Percentiles rank a stretch among this genome's conserved stretches.
Conservation (phyloP, 345 rosid genomes). For the Corchorus capsularis region DNA sequence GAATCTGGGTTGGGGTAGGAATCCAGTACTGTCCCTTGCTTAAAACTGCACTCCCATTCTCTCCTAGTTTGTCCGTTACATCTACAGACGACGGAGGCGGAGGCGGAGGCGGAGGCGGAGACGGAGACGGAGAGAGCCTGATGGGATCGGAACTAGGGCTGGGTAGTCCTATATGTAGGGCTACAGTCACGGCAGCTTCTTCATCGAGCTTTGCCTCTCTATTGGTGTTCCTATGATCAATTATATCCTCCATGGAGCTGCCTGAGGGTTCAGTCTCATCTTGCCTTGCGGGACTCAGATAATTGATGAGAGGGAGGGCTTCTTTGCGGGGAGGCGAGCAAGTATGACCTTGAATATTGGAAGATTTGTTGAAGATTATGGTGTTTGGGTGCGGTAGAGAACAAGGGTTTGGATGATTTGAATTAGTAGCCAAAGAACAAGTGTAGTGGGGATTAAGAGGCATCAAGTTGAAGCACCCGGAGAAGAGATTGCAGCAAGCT, state of each 20-base stretch:
- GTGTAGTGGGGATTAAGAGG: conserved; percentile 31
- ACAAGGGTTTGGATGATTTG: conserved; percentile 11
- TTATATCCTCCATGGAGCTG: conserved; percentile 28
- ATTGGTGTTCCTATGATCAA: background rate
- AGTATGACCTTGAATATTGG: conserved; percentile 1
- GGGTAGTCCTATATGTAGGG: conserved; percentile 51
- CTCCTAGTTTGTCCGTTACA: conserved; percentile 6
- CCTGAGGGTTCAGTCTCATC: conserved; percentile 30
- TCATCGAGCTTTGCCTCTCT: conserved; percentile 14
- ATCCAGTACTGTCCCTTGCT: conserved; percentile 58
- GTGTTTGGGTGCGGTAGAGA: background rate
- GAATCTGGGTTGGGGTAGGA: conserved; percentile 65
- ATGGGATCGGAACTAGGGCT: conserved; percentile 29
- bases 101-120: conserved; percentile 9
- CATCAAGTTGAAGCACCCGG: conserved; percentile 40
- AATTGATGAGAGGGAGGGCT: conserved; percentile 48
- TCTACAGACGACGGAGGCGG: conserved; percentile 21
- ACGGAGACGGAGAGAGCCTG: conserved; percentile 23
- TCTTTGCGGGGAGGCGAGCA: conserved; percentile 23
- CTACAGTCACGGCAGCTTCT: conserved; percentile 32
- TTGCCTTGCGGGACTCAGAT: conserved; percentile 34
- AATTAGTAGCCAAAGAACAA: conserved; percentile 13
- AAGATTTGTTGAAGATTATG: conserved; percentile 10
- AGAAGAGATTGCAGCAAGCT: conserved; percentile 34
- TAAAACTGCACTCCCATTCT: conserved; percentile 21